phyloP scores from a whole-genome alignment of 2,329 filamentous ascomycete genomes.

The Helotiales sp. region DNA sequence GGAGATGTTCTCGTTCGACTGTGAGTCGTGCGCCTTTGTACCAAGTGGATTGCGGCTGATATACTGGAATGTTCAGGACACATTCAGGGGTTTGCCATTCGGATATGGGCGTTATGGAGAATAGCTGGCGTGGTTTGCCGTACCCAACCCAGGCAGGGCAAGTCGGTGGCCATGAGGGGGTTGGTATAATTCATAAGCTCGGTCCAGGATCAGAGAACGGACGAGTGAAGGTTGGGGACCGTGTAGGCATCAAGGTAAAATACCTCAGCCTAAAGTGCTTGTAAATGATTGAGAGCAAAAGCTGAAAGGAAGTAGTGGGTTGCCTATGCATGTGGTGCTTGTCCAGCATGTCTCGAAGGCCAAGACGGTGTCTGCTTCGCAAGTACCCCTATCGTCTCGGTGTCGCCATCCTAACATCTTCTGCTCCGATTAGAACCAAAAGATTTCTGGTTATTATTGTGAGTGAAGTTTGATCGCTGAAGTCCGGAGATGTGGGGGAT shows the following conservation, averaged over 20 bases:
- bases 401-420: conserved; percentile 17
- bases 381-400: conserved; percentile 42
- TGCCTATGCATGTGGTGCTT: conserved; percentile 58
- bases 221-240: conserved; percentile 66
- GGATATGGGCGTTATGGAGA: conserved; percentile 62
- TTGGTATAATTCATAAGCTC: conserved; percentile 68
- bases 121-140: conserved; percentile 53
- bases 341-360: conserved; percentile 57
- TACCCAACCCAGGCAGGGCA: conserved; percentile 63
- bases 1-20: conserved; percentile 68
- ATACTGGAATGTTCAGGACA: conserved; percentile 43
- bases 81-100: conserved; percentile 70
- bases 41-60: neutral
- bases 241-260: conserved; percentile 69
- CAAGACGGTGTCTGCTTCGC: conserved; percentile 70
- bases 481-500: neutral
- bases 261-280: conserved; percentile 21
- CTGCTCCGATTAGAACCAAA: conserved; percentile 48
- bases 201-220: conserved; percentile 62
- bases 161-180: conserved; percentile 72
- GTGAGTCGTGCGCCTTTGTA: conserved; percentile 44
- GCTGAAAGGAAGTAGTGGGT: conserved; percentile 52
- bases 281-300: conserved; percentile 15
- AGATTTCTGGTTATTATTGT: conserved; percentile 69
- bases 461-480: conserved; percentile 9